Evolutionary conservation across 345 rosid species (phyloP).

Genomic region (Anacardium occidentale): DNA sequence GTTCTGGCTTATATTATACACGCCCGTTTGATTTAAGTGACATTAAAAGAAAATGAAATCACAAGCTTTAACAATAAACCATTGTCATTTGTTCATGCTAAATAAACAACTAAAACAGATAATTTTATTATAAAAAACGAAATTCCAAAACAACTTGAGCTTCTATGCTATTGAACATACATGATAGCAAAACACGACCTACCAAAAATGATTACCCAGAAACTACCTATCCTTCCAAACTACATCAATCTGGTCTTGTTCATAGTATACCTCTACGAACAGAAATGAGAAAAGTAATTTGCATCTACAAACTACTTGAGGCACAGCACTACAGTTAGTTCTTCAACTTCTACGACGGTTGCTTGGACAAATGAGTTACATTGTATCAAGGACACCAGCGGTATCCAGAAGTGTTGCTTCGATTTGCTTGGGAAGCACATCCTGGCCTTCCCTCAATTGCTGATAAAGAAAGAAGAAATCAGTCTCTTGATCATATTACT

Average conservation of each 20-base stretch:
- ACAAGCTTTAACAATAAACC: background rate
- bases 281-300: slow-evolving; percentile 7
- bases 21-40: no score
- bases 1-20: no score
- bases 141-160: slow-evolving; percentile 17
- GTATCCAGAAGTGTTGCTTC: slow-evolving; percentile 87
- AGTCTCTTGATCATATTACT: slow-evolving; percentile 11
- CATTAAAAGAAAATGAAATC: no score
- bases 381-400: slow-evolving; percentile 65
- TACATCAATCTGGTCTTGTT: slow-evolving; percentile 4
- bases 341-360: slow-evolving; percentile 8
- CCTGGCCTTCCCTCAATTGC: slow-evolving; percentile 94
- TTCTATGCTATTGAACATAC: slow-evolving; percentile 3
- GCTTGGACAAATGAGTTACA: slow-evolving; percentile 24
- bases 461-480: slow-evolving; percentile 30
- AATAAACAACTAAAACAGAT: background rate
- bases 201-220: slow-evolving; percentile 10
- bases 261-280: background rate
- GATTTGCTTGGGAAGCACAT: slow-evolving; percentile 81
- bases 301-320: slow-evolving; percentile 28
- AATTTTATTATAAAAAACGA: slow-evolving; percentile 18
- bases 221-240: slow-evolving; percentile 7
- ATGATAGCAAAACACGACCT: slow-evolving; percentile 2
- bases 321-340: slow-evolving; percentile 27
- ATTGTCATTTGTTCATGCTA: background rate